phyloP scores from a whole-genome alignment of 2,329 filamentous ascomycete species.

The Calonectria pteridis region DNA sequence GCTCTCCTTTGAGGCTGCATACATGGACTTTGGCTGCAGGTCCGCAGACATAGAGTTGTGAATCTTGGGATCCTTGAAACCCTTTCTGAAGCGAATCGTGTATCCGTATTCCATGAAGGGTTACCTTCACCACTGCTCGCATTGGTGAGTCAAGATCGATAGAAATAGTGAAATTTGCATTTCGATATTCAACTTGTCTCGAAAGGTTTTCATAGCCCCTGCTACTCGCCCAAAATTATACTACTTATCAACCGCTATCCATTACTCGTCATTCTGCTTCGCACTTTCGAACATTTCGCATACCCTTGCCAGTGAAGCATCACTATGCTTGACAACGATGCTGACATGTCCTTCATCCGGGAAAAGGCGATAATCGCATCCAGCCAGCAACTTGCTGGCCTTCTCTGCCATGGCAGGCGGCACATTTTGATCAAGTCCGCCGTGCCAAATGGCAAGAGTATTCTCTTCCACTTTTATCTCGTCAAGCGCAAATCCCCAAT shows the following conservation, averaged over 20 bases:
- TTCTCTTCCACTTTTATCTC: constrained; percentile 26
- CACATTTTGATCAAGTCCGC: constrained; percentile 25
- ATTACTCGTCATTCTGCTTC: not conserved
- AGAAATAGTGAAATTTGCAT: too few relatives aligned
- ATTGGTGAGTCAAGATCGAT: too few relatives aligned
- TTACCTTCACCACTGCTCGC: too few relatives aligned
- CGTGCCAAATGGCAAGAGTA: constrained; percentile 25
- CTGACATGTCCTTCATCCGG: constrained; percentile 24
- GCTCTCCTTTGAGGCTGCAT: too few relatives aligned
- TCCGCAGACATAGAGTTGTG: too few relatives aligned
- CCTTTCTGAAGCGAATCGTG: too few relatives aligned
- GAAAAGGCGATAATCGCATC: constrained; percentile 10
- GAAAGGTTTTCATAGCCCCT: not conserved
- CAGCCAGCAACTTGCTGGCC: constrained; percentile 8
- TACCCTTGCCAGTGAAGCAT: not conserved
- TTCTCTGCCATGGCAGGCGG: constrained; percentile 23
- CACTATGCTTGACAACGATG: not conserved
- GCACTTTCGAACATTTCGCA: not conserved
- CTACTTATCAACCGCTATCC: not conserved
- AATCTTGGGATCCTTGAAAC: too few relatives aligned
- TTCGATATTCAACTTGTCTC: not conserved
- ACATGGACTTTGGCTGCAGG: too few relatives aligned
- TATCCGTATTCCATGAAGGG: too few relatives aligned
- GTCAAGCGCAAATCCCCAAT: constrained; percentile 34
- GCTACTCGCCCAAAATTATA: not conserved